Base-by-base conservation (phyloP, 208 protist species). In the Blechomonas ayalai region DNA sequence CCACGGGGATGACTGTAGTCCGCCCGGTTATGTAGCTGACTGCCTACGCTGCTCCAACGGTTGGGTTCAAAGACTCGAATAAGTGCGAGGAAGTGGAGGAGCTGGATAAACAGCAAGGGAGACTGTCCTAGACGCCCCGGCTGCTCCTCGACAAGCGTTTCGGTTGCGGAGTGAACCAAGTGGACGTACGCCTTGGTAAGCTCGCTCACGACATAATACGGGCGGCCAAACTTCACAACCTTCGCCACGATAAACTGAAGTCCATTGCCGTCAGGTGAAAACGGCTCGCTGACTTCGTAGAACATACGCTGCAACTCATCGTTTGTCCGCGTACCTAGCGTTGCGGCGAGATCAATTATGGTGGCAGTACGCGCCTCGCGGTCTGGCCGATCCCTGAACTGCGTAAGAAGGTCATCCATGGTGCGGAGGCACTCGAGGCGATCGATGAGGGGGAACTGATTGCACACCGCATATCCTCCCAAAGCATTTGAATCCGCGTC, bases 61-160 rank as follows among this genome's bases (percentile, higher is more conserved):
- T 94, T 90, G 19, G 85, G 85, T 65, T 90, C 70, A 43, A 90
- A 73, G 0, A 94, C 45, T 48, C 87, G 87, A 15, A 89, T 73
- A 0, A 88, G 58, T 0, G 85, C 78, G 19, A 94, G 62, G 46
- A 94, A 94, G 52, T 90, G 73, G 2, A 90, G 52, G 19, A 94
- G 67, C 41, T 88, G 73, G 2, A 71, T 60, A 4, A 68, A 57
- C 34, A 94, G 46, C 8, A 45, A 47, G 1, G 80, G 75, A 18
- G 65, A 74, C 35, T 56, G 55, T n/a, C 43, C 36, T 35, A 94
- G 67, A 3, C 81, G 78, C 33, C 68, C 60, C 15, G 85, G 76
- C 59, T 88, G 78, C 52, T 73, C 66, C 44, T 69, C 54, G 9
- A 76, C 56, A 25, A 94, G 66, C 16, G 62, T 28, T 20, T 77